These are phyloP conservation scores for Phytophthora hibernalis DNA, from an alignment of 352 stramenopile species.

Conservation along the genomic window DNA sequence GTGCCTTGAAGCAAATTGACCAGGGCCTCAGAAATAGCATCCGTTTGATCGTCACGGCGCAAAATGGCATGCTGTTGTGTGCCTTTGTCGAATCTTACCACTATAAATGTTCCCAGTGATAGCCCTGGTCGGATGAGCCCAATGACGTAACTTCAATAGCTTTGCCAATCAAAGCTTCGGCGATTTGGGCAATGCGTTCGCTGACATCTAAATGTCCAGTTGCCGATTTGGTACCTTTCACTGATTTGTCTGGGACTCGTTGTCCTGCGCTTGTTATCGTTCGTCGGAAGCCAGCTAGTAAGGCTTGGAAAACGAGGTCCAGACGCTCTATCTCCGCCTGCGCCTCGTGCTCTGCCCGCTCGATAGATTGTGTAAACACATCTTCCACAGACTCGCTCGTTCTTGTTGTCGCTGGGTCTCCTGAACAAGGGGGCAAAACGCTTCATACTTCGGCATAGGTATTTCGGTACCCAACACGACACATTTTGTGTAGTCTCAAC, in stretches of 20 bases:
- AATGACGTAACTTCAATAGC: slow-evolving; percentile 33
- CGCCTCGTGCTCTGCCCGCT: slow-evolving; percentile 34
- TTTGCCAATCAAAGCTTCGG: slow-evolving; percentile 40
- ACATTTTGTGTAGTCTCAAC: slow-evolving; percentile 53
- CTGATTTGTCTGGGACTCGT: background rate
- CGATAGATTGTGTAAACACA: slow-evolving; percentile 32
- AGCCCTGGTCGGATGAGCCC: slow-evolving; percentile 14
- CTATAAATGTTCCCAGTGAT: slow-evolving; percentile 19
- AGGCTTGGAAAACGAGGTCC: slow-evolving; percentile 40
- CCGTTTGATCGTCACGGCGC: background rate
- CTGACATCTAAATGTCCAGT: slow-evolving; percentile 15
- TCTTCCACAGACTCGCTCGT: slow-evolving; percentile 9
- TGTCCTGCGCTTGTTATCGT: background rate
- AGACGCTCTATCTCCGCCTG: slow-evolving; percentile 34
- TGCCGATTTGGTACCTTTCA: slow-evolving; percentile 19
- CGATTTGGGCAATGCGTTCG: slow-evolving; percentile 31
- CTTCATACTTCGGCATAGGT: slow-evolving; percentile 71
- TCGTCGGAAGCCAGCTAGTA: slow-evolving; percentile 36
- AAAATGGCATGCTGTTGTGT: slow-evolving; percentile 29
- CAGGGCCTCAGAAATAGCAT: slow-evolving; percentile 3
- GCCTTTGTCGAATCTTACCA: slow-evolving; percentile 32
- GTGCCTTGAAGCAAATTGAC: slow-evolving; percentile 36
- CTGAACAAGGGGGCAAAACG: slow-evolving; percentile 21
- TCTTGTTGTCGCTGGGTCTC: slow-evolving; percentile 4
- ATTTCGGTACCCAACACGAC: slow-evolving; percentile 79